Conservation (phyloP, 495 filamentous ascomycete genomes). For the Acidomyces sp. region DNA sequence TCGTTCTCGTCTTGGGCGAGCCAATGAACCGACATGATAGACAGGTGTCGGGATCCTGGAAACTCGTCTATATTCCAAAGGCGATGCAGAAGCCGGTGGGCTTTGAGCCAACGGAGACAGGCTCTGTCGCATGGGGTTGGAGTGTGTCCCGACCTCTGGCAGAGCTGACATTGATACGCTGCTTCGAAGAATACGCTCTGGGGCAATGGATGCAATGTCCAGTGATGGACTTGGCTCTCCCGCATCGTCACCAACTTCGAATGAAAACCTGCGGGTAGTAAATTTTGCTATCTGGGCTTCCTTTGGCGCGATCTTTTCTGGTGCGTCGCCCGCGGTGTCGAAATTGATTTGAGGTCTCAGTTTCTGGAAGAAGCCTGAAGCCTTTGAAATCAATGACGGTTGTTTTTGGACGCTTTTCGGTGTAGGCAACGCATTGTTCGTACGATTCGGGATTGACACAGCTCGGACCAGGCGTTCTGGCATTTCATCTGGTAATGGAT, state of each 20-base stretch:
- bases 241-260: not conserved
- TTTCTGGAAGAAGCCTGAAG: conserved; percentile 12
- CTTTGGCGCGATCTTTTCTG: too few species aligned
- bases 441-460: too few species aligned
- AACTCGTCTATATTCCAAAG: conserved; percentile 10
- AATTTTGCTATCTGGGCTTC: too few species aligned
- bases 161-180: conserved; percentile 7
- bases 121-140: not conserved
- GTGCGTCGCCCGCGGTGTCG: conserved; percentile 6
- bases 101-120: conserved; percentile 9
- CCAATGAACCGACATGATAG: conserved; percentile 7
- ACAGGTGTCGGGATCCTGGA: conserved; percentile 29
- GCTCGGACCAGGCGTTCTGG: too few species aligned
- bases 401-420: conserved; percentile 9
- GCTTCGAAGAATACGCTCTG: conserved; percentile 7
- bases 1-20: conserved; percentile 13
- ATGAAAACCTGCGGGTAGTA: not conserved
- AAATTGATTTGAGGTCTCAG: conserved; percentile 23
- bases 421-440: too few species aligned
- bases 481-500: conserved; percentile 25
- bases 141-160: not conserved
- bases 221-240: too few species aligned
- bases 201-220: too few species aligned
- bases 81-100: conserved; percentile 4
- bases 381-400: conserved; percentile 13